Percentiles rank a stretch among this genome's conserved stretches.
Evolutionary conservation across 179 eudicot genomes (phyloP).

Genomic region (Pouteria campechiana): DNA sequence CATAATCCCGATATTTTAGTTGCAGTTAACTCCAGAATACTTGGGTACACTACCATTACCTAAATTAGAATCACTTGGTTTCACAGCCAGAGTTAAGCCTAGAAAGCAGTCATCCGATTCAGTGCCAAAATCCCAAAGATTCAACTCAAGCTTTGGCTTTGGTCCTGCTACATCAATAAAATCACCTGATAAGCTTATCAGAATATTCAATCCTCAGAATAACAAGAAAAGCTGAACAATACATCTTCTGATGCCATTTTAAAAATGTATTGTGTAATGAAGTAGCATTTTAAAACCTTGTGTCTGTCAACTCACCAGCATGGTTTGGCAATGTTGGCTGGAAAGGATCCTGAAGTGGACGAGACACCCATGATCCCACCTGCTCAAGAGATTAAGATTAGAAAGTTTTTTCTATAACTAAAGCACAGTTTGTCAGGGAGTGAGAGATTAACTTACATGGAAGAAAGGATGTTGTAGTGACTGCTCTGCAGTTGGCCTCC

Average conservation of each 20-base stretch:
- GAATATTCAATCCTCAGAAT: too few species aligned
- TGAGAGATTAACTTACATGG: conserved; percentile 60
- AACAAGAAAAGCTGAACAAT: too few species aligned
- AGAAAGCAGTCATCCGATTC: conserved; percentile 81
- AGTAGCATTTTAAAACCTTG: too few species aligned
- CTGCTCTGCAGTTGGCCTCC: conserved; percentile 94
- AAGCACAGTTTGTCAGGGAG: too few species aligned
- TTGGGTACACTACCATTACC: conserved; percentile 36
- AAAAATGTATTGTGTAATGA: too few species aligned
- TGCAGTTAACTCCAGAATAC: too few species aligned
- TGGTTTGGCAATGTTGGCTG: conserved; percentile 34
- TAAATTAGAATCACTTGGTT: conserved; percentile 54
- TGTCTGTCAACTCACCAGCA: conserved; percentile 43
- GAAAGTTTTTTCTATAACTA: neutral
- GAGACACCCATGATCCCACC: conserved; percentile 53
- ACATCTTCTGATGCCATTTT: too few species aligned
- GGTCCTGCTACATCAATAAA: too few species aligned
- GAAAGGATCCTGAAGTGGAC: conserved; percentile 46
- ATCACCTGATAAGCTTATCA: too few species aligned
- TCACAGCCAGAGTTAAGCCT: conserved; percentile 84
- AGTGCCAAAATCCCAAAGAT: conserved; percentile 77
- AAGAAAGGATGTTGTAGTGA: conserved; percentile 82
- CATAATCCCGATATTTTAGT: too few species aligned
- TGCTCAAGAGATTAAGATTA: conserved; percentile 8
- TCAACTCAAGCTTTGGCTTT: conserved; percentile 83